A percentile compares a stretch with the other conserved stretches of the same genome.
phyloP scores from a whole-genome alignment of 1,139 yeast genomes.

The Suhomyces terraborum region DNA sequence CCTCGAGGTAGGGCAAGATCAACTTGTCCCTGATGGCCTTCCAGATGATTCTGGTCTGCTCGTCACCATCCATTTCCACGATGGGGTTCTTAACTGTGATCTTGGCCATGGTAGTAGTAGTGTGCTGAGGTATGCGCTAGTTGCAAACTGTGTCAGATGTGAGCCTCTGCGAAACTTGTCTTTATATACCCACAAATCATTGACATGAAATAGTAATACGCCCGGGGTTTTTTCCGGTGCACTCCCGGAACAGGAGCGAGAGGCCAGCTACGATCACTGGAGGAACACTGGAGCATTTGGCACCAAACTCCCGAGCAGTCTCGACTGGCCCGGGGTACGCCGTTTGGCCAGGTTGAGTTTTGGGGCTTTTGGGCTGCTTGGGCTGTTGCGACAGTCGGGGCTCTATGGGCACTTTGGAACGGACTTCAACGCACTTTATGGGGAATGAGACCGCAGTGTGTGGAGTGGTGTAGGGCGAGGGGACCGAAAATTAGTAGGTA shows the following conservation, averaged over 20 bases:
- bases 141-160: slow-evolving; percentile 1
- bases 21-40: slow-evolving; percentile 68
- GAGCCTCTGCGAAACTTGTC: slow-evolving; percentile 1
- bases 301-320: no score
- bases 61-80: slow-evolving; percentile 85
- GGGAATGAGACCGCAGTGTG: no score
- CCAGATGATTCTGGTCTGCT: slow-evolving; percentile 87
- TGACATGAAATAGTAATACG: neutral
- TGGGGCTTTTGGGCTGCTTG: no score
- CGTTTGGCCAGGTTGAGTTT: no score
- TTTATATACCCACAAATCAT: slow-evolving; percentile 3
- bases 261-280: neutral
- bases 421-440: no score
- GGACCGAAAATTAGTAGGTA: no score
- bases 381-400: no score
- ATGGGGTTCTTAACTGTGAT: slow-evolving; percentile 71
- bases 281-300: neutral
- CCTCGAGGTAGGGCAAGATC: slow-evolving; percentile 68
- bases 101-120: slow-evolving; percentile 52
- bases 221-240: slow-evolving; percentile 10
- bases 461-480: no score
- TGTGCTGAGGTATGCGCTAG: neutral
- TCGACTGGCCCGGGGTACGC: no score
- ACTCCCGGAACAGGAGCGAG: slow-evolving; percentile 1
- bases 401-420: no score